Base-by-base conservation (phyloP, 768 basidiomycete genomes). In the Rhizopogon salebrosus region DNA sequence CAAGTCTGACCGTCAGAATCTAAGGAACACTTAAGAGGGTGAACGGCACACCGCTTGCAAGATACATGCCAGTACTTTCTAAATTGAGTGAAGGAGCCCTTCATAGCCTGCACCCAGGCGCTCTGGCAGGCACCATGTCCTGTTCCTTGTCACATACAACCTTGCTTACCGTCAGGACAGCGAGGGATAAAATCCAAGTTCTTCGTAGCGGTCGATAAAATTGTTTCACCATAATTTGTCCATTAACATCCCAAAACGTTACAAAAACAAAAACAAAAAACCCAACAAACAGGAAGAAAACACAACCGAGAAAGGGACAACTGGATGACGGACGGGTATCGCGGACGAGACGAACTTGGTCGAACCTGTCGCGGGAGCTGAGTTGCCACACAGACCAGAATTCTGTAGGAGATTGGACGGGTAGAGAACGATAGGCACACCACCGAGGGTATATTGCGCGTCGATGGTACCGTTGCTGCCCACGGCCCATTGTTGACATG, bases 401-500 rank as follows among this genome's bases (percentile, higher is more conserved):
- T 61, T 65, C 24, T 63, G 14, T 22, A 78, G 61, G 16, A 65
- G 38, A 38, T 36, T 48, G 43, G 70, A 62, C 4, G 80, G 80
- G 3, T 80, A 67, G 23, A 88, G 74, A 48, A 89, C 71, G 36
- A 77, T 74, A 3, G 87, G 75, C 14, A 73, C 70, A 34, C 87
- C 88, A 24, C 88, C 87, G 49, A 70, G 71, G 7, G 75, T 76
- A 62, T 91, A 91, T 54, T 83, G 70, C 22, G 82, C 77, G 23
- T 79, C 73, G 46, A 92, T 60, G 34, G 74, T 80, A 37, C 85
- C 84, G 41, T 76, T 72, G 38, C 86, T 81, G 26, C 86, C 89
- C 7, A 88, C 81, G 18, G 75, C 80, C 75, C 80, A 84, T 65
- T 87, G 83, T 35, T 68, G 64, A 65, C 89, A 91, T 3, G 79